phyloP scores from a whole-genome alignment of 2,329 filamentous ascomycete species.

The Beauveria sp. region DNA sequence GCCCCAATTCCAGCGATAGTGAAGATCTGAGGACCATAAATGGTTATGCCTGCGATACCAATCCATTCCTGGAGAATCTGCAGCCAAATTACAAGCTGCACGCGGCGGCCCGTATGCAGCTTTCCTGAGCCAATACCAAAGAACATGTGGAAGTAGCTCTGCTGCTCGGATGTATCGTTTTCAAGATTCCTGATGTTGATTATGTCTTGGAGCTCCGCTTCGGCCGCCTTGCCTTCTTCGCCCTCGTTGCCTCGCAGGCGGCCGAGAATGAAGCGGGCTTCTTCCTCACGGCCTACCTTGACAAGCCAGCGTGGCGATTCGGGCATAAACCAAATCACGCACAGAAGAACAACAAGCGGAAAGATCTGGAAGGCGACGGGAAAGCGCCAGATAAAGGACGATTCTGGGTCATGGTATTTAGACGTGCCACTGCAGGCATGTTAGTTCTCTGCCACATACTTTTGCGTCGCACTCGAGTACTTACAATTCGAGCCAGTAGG shows the following conservation, averaged over 20 bases:
- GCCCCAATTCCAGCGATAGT: constrained; percentile 58
- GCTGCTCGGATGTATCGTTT: constrained; percentile 47
- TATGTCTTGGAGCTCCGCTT: constrained; percentile 63
- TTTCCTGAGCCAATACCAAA: constrained; percentile 58
- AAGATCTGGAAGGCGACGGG: constrained; percentile 64
- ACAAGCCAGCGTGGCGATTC: constrained; percentile 62
- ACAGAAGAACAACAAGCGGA: constrained; percentile 50
- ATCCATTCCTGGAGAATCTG: constrained; percentile 66
- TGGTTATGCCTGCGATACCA: constrained; percentile 61
- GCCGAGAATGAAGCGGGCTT: constrained; percentile 57
- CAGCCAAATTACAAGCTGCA: constrained; percentile 64
- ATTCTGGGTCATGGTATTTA: constrained; percentile 50
- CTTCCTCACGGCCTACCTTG: constrained; percentile 58
- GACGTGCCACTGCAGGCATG: constrained; percentile 37
- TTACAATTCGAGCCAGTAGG: constrained; percentile 51
- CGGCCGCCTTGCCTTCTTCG: constrained; percentile 44
- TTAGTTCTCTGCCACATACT: not conserved
- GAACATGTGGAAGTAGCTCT: constrained; percentile 58
- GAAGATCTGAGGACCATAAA: constrained; percentile 54
- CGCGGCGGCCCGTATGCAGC: constrained; percentile 58
- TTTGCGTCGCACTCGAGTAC: not conserved
- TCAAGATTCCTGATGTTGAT: constrained; percentile 55
- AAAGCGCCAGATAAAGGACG: constrained; percentile 58
- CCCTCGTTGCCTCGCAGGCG: constrained; percentile 53
- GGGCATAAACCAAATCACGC: constrained; percentile 57